A percentile compares a stretch with the other conserved stretches of the same genome.
phyloP scores from a whole-genome alignment of 2,329 filamentous ascomycete species.

The Cercospora nicotianae region DNA sequence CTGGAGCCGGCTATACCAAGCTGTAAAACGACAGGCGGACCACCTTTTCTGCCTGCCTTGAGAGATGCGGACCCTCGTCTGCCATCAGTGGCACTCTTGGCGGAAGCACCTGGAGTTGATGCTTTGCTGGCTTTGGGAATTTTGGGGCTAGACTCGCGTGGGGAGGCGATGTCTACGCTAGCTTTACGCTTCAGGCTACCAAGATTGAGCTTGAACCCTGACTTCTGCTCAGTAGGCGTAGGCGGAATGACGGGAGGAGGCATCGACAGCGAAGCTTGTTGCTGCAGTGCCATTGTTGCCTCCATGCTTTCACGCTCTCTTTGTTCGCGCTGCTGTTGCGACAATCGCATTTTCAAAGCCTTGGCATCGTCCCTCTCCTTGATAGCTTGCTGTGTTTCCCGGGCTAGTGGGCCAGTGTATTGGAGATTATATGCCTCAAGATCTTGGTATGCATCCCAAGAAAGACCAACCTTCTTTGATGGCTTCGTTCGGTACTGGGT shows the following conservation, averaged over 20 bases:
- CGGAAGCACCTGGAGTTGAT: slow-evolving; percentile 22
- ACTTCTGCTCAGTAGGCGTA: slow-evolving; percentile 27
- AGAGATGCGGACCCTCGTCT: slow-evolving; percentile 9
- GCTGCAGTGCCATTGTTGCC: slow-evolving; percentile 14
- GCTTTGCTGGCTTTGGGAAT: slow-evolving; percentile 29
- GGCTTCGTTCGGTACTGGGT: slow-evolving; percentile 32
- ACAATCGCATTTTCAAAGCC: slow-evolving; percentile 17
- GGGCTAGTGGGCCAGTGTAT: slow-evolving; percentile 36
- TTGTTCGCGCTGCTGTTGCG: slow-evolving; percentile 16
- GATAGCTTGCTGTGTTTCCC: slow-evolving; percentile 19
- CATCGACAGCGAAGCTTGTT: slow-evolving; percentile 18
- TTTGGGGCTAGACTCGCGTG: slow-evolving; percentile 32
- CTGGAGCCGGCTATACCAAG: slow-evolving; percentile 21
- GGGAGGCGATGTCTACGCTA: slow-evolving; percentile 22
- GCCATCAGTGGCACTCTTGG: slow-evolving; percentile 10
- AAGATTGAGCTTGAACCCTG: slow-evolving; percentile 33
- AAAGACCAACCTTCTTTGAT: slow-evolving; percentile 26
- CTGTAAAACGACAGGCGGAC: slow-evolving; percentile 14
- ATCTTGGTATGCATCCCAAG: slow-evolving; percentile 33
- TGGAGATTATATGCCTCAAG: slow-evolving; percentile 33
- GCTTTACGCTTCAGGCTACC: slow-evolving; percentile 32
- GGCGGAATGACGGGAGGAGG: slow-evolving; percentile 18
- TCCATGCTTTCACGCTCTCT: slow-evolving; percentile 19
- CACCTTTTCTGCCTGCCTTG: slow-evolving; percentile 16
- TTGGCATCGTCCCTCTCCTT: slow-evolving; percentile 15